Percentiles rank a stretch among this genome's conserved stretches.
phyloP scores from a whole-genome alignment of 2,329 filamentous ascomycete genomes.

The Alternaria sp. region DNA sequence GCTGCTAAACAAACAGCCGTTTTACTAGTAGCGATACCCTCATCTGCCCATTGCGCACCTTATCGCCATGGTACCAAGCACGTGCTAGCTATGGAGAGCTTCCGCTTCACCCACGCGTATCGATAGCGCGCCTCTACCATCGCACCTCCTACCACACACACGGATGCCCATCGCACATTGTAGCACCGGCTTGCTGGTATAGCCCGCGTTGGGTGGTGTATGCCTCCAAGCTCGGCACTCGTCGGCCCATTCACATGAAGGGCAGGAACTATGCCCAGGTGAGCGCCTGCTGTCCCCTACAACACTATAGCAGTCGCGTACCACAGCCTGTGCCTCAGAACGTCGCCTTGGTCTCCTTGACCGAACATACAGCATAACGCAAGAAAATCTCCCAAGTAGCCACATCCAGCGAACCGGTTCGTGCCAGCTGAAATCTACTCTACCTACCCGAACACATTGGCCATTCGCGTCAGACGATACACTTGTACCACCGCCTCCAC shows the following conservation, averaged over 20 bases:
- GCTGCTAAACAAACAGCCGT: not conserved
- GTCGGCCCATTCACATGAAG: slow-evolving; percentile 10
- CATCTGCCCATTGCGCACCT: not conserved
- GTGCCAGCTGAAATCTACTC: not conserved
- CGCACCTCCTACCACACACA: not conserved
- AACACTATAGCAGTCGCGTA: not conserved
- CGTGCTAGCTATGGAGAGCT: not conserved
- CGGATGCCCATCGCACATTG: not conserved
- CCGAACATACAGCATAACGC: not conserved
- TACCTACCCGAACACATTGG: not conserved
- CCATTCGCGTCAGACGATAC: not conserved
- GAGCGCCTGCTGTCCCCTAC: not conserved
- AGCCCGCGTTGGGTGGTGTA: not conserved
- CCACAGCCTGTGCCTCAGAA: not conserved
- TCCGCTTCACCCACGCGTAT: not conserved
- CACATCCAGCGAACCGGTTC: not conserved
- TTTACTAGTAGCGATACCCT: not conserved
- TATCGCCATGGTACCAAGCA: not conserved
- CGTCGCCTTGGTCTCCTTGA: not conserved
- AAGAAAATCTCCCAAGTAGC: not conserved
- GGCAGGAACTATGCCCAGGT: not conserved
- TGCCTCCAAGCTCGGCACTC: slow-evolving; percentile 5
- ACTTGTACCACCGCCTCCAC: not conserved
- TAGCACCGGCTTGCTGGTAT: not conserved
- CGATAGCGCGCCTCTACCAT: not conserved